Percentiles rank a stretch among this genome's conserved stretches.
Evolutionary conservation across 108 stramenopile species (phyloP).

Genomic region (Aurantiochytrium sp.): DNA sequence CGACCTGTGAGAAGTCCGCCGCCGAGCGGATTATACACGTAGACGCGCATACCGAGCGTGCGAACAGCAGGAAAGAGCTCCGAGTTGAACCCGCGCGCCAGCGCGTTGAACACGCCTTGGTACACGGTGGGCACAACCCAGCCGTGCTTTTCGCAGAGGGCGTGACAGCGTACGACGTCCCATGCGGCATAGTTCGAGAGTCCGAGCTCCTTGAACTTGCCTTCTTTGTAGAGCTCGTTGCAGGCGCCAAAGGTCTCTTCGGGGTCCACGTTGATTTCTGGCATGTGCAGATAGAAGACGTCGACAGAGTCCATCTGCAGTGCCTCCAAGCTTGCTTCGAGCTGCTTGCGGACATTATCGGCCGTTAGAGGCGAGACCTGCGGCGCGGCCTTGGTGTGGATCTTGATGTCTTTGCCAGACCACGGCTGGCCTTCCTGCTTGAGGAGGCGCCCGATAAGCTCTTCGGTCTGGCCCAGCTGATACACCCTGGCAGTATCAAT

Average conservation of each 20-base stretch:
- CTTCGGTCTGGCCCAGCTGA: background rate
- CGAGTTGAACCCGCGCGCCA: constrained; percentile 70
- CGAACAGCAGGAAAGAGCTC: constrained; percentile 73
- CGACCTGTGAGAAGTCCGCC: constrained; percentile 73
- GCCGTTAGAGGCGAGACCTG: background rate
- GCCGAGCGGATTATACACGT: constrained; percentile 86
- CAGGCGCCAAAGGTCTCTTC: constrained; percentile 30
- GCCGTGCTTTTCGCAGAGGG: constrained; percentile 58
- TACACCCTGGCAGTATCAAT: background rate
- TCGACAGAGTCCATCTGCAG: background rate
- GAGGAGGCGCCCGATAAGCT: background rate
- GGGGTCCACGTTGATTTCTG: constrained; percentile 24
- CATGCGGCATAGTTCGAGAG: constrained; percentile 38
- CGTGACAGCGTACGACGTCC: constrained; percentile 7
- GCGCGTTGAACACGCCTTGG: constrained; percentile 85
- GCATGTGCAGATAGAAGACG: constrained; percentile 33
- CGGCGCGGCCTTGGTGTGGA: background rate
- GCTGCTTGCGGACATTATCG: background rate
- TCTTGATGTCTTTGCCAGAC: background rate
- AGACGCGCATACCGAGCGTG: constrained; percentile 60
- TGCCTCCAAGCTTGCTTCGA: background rate
- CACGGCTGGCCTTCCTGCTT: background rate
- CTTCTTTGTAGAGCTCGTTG: constrained; percentile 31
- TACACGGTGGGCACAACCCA: constrained; percentile 71
- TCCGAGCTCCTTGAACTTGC: constrained; percentile 30